Conservation (phyloP, 2,329 filamentous ascomycete genomes). For the Arthroderma sp. region DNA sequence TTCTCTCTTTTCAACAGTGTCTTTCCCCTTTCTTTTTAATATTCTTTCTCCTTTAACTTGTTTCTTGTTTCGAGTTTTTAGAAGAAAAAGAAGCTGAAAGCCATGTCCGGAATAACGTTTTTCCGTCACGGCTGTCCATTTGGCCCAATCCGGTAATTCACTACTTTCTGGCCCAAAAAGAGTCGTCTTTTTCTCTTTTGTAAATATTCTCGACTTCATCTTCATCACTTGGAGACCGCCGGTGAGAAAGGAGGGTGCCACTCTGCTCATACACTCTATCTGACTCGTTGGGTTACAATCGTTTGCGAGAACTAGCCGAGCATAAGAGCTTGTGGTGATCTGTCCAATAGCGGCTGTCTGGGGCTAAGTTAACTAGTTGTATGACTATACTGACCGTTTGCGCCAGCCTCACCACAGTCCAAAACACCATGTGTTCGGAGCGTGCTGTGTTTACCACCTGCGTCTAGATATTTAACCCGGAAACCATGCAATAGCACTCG, state of each 20-base stretch:
- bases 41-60: neutral
- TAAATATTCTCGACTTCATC: neutral
- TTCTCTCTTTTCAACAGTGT: neutral
- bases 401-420: neutral
- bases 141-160: neutral
- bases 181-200: neutral
- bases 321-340: neutral
- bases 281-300: neutral
- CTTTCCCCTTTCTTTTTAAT: neutral
- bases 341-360: neutral
- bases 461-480: neutral
- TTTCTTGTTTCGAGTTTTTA: neutral
- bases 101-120: neutral
- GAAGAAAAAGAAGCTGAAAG: neutral
- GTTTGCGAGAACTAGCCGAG: neutral
- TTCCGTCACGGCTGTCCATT: neutral
- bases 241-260: neutral
- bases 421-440: neutral
- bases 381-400: neutral
- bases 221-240: neutral
- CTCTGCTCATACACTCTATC: neutral
- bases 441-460: neutral
- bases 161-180: neutral
- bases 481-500: neutral
- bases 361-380: neutral